These are phyloP conservation scores for Lyophyllum atratum DNA, from an alignment of 768 basidiomycete genomes.

Conservation along the genomic window DNA sequence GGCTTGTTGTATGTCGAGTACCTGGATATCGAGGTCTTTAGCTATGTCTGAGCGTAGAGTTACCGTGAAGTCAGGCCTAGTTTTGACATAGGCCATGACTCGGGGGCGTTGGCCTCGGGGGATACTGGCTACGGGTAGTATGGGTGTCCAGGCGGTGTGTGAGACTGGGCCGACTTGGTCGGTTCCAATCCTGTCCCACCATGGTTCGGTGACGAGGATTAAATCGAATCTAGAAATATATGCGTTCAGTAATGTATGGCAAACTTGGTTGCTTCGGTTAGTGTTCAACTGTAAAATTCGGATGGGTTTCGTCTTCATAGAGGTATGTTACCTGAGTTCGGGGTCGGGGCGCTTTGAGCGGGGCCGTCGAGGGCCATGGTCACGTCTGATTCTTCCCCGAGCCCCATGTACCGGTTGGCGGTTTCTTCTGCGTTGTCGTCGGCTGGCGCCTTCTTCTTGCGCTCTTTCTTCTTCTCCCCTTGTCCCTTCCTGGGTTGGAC, in stretches of 20 bases:
- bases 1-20: conserved; percentile 21
- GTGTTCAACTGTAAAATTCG: conserved; percentile 18
- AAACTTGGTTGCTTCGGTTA: conserved; percentile 12
- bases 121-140: background rate
- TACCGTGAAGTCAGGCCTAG: conserved; percentile 17
- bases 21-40: conserved; percentile 23
- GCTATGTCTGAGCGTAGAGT: conserved; percentile 25
- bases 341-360: too few species aligned
- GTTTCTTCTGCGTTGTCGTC: too few species aligned
- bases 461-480: too few species aligned
- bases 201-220: conserved; percentile 26
- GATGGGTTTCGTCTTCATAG: conserved; percentile 8
- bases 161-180: conserved; percentile 7
- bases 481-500: too few species aligned
- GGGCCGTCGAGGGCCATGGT: too few species aligned
- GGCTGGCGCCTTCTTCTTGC: too few species aligned
- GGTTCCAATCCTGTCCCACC: conserved; percentile 21
- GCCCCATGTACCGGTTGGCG: too few species aligned
- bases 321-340: background rate
- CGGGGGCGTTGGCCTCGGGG: conserved; percentile 8
- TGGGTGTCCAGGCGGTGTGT: conserved; percentile 17
- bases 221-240: conserved; percentile 20
- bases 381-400: too few species aligned
- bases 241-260: conserved; percentile 16
- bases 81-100: conserved; percentile 20